Evolutionary conservation across 2,329 filamentous ascomycete genomes (phyloP).

Genomic region (Nemania bipapillata): DNA sequence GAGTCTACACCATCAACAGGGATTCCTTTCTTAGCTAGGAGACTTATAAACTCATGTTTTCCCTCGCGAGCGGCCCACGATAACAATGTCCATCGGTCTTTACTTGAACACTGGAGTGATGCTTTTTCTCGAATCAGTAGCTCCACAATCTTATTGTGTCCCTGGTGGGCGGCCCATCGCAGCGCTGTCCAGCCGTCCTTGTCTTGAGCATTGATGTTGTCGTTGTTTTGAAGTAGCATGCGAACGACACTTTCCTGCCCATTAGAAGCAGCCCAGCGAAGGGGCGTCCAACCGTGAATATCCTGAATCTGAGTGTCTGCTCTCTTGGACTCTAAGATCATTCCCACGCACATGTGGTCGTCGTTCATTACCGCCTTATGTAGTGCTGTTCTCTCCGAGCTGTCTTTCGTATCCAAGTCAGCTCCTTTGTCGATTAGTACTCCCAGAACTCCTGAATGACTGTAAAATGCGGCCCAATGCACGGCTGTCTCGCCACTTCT

Average conservation of each 20-base stretch:
- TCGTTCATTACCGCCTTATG: slow-evolving; percentile 21
- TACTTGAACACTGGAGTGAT: slow-evolving; percentile 4
- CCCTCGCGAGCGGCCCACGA: slow-evolving; percentile 24
- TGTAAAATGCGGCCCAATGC: slow-evolving; percentile 18
- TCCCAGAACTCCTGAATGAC: slow-evolving; percentile 4
- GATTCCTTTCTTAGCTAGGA: slow-evolving; percentile 6
- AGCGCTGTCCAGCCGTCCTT: slow-evolving; percentile 27
- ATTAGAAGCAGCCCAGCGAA: slow-evolving; percentile 19
- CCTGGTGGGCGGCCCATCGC: slow-evolving; percentile 23
- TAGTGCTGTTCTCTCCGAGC: slow-evolving; percentile 9
- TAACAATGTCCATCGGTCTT: slow-evolving; percentile 23
- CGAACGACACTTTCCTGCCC: slow-evolving; percentile 10
- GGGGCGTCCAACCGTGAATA: slow-evolving; percentile 13
- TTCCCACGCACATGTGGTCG: background rate
- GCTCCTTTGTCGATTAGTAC: slow-evolving; percentile 17
- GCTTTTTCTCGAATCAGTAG: slow-evolving; percentile 17
- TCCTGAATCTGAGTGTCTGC: slow-evolving; percentile 10
- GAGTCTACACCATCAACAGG: background rate
- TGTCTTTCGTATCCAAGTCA: slow-evolving; percentile 23
- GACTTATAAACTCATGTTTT: slow-evolving; percentile 10
- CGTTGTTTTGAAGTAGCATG: slow-evolving; percentile 14
- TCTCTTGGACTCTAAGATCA: slow-evolving; percentile 13
- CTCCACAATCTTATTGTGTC: slow-evolving; percentile 16
- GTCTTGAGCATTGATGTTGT: slow-evolving; percentile 20
- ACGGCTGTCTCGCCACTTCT: slow-evolving; percentile 15